Evolutionary conservation across 805 yeast genomes (phyloP), one percentile per base, ranked within the genome.

Genomic region (Kodamaea hsintzibuensis): DNA sequence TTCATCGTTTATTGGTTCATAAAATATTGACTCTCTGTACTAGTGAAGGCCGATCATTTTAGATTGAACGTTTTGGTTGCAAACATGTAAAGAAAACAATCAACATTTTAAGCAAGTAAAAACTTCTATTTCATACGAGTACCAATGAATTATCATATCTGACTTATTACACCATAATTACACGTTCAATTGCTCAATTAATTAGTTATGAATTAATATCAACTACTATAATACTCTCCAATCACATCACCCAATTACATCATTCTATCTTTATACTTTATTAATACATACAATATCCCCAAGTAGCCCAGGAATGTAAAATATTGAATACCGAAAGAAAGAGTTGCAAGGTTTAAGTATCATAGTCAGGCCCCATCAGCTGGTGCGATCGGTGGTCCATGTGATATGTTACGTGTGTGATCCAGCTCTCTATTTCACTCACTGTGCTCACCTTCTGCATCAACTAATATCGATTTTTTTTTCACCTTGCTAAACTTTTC

Each of bases 281-380:
- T 40, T 40, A 40, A 17, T 40, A 40, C 44, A 40, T 40, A 40
- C 44, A 40, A 40, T 17, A 40, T 40, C 44, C 44, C 44, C 17
- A 40, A 38, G 42, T 12, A 30, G 35, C 35, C 25, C 35, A 5
- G 35, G 35, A 30, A 30, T 30, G 35, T 12, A 30, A 30, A 22
- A 3, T 30, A 30, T 30, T 30, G 35, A 30, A 30, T 8, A 30
- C 35, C 35, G 10, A 30, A 30, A 30, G 35, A 30, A 30, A 30
- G 35, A 30, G 35, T 30, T 3, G 10, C 35, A 30, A 30, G 35
- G 10, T 30, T 22, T 4, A 22, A 22, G 25, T 6, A 4, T 35
- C 39, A 38, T 2, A 38, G 4, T 38, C 42, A 38, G 42, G 14
- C 2, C 35, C n/a, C 35, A 30, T 22, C 35, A 9, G 35, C 8